Evolutionary conservation across 768 basidiomycete genomes (phyloP).

Genomic region (Naganishia randhawae): DNA sequence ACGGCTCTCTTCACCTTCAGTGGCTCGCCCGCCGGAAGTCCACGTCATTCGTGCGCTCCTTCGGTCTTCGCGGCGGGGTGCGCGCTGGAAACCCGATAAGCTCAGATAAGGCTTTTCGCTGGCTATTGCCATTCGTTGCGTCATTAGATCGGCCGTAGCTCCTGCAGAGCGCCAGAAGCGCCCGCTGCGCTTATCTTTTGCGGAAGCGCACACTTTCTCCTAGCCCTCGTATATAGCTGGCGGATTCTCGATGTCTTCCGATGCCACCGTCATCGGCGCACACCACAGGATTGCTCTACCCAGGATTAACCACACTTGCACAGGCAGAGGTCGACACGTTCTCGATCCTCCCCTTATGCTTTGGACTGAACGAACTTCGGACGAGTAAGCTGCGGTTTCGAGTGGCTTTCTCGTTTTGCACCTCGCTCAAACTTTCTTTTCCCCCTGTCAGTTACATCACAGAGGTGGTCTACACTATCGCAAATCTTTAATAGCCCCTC

Average conservation of each 20-base stretch:
- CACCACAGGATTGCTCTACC: neutral
- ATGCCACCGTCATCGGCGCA: neutral
- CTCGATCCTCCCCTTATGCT: constrained; percentile 37
- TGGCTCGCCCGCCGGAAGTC: too few relatives aligned
- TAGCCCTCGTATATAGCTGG: neutral
- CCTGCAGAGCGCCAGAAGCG: neutral
- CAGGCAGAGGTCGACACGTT: constrained; percentile 6
- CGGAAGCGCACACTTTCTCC: neutral
- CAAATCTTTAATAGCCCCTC: neutral
- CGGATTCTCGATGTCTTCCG: neutral
- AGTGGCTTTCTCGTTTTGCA: neutral
- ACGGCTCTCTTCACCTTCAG: too few relatives aligned
- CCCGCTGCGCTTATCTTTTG: constrained; percentile 9
- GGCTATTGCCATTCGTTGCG: neutral
- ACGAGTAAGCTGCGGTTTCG: constrained; percentile 41
- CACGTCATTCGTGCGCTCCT: neutral
- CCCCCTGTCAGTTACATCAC: constrained; percentile 39
- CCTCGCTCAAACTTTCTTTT: neutral
- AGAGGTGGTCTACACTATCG: constrained; percentile 47
- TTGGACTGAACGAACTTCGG: constrained; percentile 48
- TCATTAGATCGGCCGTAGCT: constrained; percentile 4
- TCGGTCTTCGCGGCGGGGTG: neutral
- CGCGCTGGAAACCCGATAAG: neutral
- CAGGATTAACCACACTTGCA: neutral
- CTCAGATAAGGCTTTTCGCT: constrained; percentile 1